Base-by-base conservation (phyloP, 306 rosid genomes). In the Acacia crassicarpa region DNA sequence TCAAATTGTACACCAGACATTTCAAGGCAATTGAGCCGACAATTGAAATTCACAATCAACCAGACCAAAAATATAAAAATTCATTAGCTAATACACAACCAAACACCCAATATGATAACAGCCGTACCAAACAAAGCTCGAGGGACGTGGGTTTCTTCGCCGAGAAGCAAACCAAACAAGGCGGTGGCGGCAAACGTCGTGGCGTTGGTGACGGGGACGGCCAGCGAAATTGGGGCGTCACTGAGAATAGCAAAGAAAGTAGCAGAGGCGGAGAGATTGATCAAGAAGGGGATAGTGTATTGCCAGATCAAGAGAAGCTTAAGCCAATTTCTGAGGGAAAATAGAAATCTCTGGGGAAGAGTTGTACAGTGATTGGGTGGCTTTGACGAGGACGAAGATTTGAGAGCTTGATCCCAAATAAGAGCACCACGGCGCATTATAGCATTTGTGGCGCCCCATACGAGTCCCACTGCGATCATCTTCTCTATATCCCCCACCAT, bases 391-490 rank as follows among this genome's bases (percentile, higher is more conserved):
- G 86, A 59, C 9, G 92, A 81, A 20, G 92, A 89, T 79, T 86
- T 86, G 27, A 91, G 89, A 19, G 97, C 97, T 73, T 86, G 81
- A 56, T 93, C 97, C 95, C 97, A 91, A 5, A 95, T 89, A 67
- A 91, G 84, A 0, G 98, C 94, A 67, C 97, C 98, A 6, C 95
- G 93, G 83, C 95, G 97, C 95, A 95, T 93, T 65, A 95, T 71
- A 76, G 95, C 97, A 86, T 93, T 95, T 49, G 97, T 95, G 87
- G 95, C 94, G 69, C 98, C 98, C 98, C 98, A 95, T 6, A 93
- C 87, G 5, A 95, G 11, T 27, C 97, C 98, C 25, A 93, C 97
- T 20, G 92, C 94, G 20, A 95, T 83, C 98, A 95, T 95, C 87
- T 93, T 95, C 90, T 88, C 94, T 68, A 88, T 82, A 77, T 85